Evolutionary conservation across 2,329 filamentous ascomycete genomes (phyloP).

Genomic region (Aspergillus viridinutans): DNA sequence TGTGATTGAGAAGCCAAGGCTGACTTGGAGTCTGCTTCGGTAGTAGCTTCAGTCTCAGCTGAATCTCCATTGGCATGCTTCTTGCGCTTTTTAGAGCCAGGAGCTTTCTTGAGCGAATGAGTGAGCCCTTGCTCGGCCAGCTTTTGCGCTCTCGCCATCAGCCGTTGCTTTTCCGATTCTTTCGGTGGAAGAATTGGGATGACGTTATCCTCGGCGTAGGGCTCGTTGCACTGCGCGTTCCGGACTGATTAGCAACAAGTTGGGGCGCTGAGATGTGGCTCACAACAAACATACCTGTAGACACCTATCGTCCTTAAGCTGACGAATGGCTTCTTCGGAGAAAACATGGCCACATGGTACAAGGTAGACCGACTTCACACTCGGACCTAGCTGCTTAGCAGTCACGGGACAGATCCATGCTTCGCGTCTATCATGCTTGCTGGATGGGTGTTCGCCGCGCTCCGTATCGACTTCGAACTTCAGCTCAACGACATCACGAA

Average conservation of each 20-base stretch:
- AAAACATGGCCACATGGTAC: constrained; percentile 96
- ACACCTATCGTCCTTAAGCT: constrained; percentile 65
- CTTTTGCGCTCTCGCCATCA: constrained; percentile 64
- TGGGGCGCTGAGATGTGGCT: not conserved
- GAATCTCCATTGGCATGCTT: constrained; percentile 53
- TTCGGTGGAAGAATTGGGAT: constrained; percentile 75
- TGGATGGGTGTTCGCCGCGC: constrained; percentile 36
- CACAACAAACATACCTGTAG: constrained; percentile 42
- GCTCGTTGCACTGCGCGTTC: constrained; percentile 62
- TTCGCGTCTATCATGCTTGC: constrained; percentile 43
- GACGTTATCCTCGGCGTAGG: constrained; percentile 69
- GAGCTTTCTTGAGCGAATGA: constrained; percentile 81
- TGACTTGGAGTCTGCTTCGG: constrained; percentile 30
- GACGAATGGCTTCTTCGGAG: constrained; percentile 76
- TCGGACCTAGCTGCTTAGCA: constrained; percentile 75
- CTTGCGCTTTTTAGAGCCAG: constrained; percentile 67
- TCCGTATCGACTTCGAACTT: constrained; percentile 61
- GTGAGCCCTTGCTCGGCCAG: constrained; percentile 69
- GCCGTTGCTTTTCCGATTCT: constrained; percentile 64
- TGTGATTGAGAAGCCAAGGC: not conserved
- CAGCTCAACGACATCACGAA: constrained; percentile 84
- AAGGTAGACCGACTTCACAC: constrained; percentile 76
- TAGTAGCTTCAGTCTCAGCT: constrained; percentile 33
- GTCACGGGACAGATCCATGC: constrained; percentile 83
- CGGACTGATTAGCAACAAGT: not conserved